Evolutionary conservation across 257 asterid species (phyloP).

Genomic region (Petunia secreta): DNA sequence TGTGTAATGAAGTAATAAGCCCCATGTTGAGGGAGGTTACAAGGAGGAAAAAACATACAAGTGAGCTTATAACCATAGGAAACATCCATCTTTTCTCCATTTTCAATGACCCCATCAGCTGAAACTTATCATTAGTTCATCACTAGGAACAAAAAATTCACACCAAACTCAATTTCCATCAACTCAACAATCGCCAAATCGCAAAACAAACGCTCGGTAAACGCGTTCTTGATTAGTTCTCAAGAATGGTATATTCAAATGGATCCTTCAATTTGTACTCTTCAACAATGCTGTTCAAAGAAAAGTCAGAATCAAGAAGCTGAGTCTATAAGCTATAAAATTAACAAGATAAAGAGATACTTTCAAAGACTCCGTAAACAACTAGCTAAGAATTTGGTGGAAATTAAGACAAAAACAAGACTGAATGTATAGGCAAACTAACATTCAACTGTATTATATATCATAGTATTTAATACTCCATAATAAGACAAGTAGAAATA

Average conservation of each 20-base stretch:
- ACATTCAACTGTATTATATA: constrained; percentile 18
- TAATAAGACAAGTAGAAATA: constrained; percentile 10
- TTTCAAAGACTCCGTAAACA: constrained; percentile 28
- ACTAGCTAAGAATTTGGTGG: constrained; percentile 30
- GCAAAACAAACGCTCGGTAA: constrained; percentile 25
- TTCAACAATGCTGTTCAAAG: constrained; percentile 1
- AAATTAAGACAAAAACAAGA: constrained; percentile 11
- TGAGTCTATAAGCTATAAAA: not conserved
- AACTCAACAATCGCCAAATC: constrained; percentile 32
- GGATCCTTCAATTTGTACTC: constrained; percentile 36
- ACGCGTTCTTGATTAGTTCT: constrained; percentile 28
- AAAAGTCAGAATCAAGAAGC: constrained; percentile 19
- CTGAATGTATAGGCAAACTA: constrained; percentile 20
- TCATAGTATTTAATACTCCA: not conserved
- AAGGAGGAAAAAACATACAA: constrained; percentile 60
- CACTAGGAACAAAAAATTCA: constrained; percentile 27
- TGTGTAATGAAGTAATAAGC: constrained; percentile 58
- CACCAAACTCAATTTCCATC: constrained; percentile 26
- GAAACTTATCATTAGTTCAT: constrained; percentile 46
- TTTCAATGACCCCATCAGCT: constrained; percentile 60
- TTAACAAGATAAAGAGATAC: constrained; percentile 18
- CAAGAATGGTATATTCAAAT: constrained; percentile 36
- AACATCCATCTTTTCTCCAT: constrained; percentile 80
- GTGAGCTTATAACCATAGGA: constrained; percentile 66
- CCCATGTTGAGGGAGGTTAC: constrained; percentile 77